A percentile compares a stretch with the other conserved stretches of the same genome.
These are phyloP conservation scores for Ogataea paraovalis DNA, from an alignment of 805 yeast species.

Conservation along the genomic window DNA sequence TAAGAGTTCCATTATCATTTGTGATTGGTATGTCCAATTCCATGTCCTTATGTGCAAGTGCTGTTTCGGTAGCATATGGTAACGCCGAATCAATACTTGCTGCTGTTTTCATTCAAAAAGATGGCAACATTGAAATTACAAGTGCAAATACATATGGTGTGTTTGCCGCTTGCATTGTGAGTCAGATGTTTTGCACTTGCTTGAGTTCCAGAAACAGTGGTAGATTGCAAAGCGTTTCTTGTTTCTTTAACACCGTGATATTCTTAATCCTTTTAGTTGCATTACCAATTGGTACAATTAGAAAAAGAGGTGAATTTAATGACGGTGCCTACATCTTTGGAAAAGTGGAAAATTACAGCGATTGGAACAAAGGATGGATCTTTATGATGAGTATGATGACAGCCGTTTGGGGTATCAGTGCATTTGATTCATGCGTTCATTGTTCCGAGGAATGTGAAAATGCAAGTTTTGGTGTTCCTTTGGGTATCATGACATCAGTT, in stretches of 20 bases:
- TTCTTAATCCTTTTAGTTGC: constrained; percentile 57
- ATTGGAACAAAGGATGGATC: constrained; percentile 60
- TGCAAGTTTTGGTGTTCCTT: constrained; percentile 60
- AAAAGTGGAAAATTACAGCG: constrained; percentile 43
- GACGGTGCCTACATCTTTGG: constrained; percentile 56
- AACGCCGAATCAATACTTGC: constrained; percentile 58
- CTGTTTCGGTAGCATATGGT: constrained; percentile 68
- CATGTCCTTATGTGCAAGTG: constrained; percentile 60
- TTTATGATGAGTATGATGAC: constrained; percentile 47
- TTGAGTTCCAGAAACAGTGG: constrained; percentile 55
- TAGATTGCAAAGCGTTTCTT: constrained; percentile 55
- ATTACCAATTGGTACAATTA: constrained; percentile 54
- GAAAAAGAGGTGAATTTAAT: constrained; percentile 37
- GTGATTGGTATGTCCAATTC: constrained; percentile 67
- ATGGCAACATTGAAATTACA: constrained; percentile 54
- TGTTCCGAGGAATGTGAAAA: constrained; percentile 52
- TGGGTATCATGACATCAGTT: constrained; percentile 59
- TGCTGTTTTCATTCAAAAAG: constrained; percentile 46
- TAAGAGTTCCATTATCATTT: constrained; percentile 52
- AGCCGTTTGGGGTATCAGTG: constrained; percentile 71
- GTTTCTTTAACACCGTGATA: constrained; percentile 48
- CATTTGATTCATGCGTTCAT: constrained; percentile 68
- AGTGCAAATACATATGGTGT: constrained; percentile 57
- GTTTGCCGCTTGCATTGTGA: constrained; percentile 54
- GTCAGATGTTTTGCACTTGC: constrained; percentile 51